These are phyloP conservation scores for Aegle marmelos DNA, from an alignment of 345 rosid genomes.

Conservation along the genomic window DNA sequence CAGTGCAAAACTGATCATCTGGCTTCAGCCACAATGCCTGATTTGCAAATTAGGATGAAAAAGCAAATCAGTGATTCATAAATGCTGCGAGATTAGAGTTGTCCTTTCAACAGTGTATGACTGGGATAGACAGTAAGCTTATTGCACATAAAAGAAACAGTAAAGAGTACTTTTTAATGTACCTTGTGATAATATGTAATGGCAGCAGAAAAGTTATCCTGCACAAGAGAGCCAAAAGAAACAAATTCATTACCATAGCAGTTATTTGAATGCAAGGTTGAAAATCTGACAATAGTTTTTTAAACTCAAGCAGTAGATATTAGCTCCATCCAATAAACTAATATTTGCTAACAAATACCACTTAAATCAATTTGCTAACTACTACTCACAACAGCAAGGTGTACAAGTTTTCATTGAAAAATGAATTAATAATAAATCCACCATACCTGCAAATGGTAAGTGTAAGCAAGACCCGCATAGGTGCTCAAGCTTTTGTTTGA, in stretches of 20 bases:
- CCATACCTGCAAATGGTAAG: conserved; percentile 61
- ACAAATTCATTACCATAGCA: neutral
- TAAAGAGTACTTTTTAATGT: neutral
- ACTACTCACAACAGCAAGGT: neutral
- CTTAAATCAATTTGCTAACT: neutral
- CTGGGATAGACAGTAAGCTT: neutral
- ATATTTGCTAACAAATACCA: neutral
- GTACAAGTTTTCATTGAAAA: neutral
- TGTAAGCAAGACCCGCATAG: conserved; percentile 96
- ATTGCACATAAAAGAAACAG: neutral
- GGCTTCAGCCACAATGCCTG: conserved; percentile 87
- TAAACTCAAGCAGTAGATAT: neutral
- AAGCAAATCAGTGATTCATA: neutral
- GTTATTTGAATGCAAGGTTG: neutral
- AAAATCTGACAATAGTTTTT: neutral
- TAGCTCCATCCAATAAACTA: neutral
- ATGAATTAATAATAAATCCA: neutral
- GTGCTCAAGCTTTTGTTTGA: conserved; percentile 87
- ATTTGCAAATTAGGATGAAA: conserved; percentile 5
- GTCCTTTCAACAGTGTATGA: neutral
- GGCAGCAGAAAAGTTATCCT: conserved; percentile 83
- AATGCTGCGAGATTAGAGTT: neutral
- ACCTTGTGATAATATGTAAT: conserved; percentile 89
- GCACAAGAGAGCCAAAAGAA: conserved; percentile 21
- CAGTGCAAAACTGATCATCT: conserved; percentile 80